Base-by-base conservation (phyloP, 2,329 filamentous ascomycete species). In the Pestalotiopsis sp. region DNA sequence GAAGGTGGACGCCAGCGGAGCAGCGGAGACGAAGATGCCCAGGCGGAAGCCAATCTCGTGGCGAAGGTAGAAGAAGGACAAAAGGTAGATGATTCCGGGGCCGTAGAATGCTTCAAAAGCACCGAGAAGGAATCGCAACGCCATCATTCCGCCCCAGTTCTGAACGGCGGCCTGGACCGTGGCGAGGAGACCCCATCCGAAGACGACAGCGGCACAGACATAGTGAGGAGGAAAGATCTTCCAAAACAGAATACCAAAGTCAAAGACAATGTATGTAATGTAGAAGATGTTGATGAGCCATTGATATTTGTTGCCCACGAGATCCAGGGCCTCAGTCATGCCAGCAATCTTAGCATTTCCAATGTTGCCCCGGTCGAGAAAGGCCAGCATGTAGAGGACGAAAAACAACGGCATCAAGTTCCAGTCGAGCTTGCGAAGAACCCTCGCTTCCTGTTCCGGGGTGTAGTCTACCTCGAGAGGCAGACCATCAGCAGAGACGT, bases 231-330 rank as follows among this genome's bases (percentile, higher is more conserved):
- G 79, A 1, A 84, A 71, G 64, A 82, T 83, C 71, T 86, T 87
- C 59, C 87, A 74, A 6, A 85, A 63, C 49, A 74, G 70, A 70
- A 72, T 20, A 71, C 72, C 20, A 85, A 88, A 91, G 77, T 91
- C 89, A 71, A 49, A 45, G 4, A 79, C 77, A 59, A 91, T 88
- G 77, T 91, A 91, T 36, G 88, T 82, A 58, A 88, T 80, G 78
- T 91, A 91, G 71, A 91, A 91, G 64, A 86, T 83, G 20, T 86
- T 85, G 36, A 91, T 81, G 7, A 88, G 79, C 87, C 87, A 91
- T 72, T 87, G 83, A 77, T 90, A 91, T 79, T 84, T 84, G 71
- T 80, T 78, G 76, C 65, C 77, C 78, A 9, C 80, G 79, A 62
- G 84, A 71, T 88, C 81, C 23, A 91, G 83, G 74, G 91, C 89